Evolutionary conservation across 805 yeast genomes (phyloP).

Genomic region (Maudiozyma bulderi): DNA sequence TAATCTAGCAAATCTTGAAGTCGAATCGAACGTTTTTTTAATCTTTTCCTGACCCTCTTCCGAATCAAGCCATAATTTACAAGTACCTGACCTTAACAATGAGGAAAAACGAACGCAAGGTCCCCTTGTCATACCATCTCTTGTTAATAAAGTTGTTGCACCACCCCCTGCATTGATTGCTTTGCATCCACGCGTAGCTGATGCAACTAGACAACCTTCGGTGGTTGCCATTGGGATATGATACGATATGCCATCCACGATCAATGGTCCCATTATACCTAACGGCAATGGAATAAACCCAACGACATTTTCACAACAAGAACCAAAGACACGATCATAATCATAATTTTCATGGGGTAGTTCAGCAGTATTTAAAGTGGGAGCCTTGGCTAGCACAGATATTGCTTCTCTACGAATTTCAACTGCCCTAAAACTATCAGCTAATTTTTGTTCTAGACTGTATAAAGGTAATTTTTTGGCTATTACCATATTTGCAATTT

Average conservation of each 20-base stretch:
- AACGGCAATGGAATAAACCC: conserved; percentile 95
- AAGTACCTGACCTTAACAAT: conserved; percentile 81
- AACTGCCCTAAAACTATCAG: conserved; percentile 87
- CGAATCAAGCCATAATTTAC: conserved; percentile 91
- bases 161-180: conserved; percentile 98
- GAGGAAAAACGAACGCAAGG: conserved; percentile 90
- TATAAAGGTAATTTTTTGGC: conserved; percentile 80
- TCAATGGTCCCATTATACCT: conserved; percentile 95
- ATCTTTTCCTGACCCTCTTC: conserved; percentile 80
- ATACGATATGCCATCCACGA: conserved; percentile 78
- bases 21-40: conserved; percentile 87
- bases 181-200: conserved; percentile 98
- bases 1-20: conserved; percentile 93
- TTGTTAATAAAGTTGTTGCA: conserved; percentile 79
- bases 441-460: conserved; percentile 87
- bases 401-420: conserved; percentile 87
- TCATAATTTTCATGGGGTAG: conserved; percentile 81
- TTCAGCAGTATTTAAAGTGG: conserved; percentile 58
- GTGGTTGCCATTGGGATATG: conserved; percentile 99
- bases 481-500: conserved; percentile 60
- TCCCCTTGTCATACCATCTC: conserved; percentile 99
- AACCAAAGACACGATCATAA: conserved; percentile 93
- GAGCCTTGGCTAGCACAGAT: conserved; percentile 71
- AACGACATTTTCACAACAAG: conserved; percentile 97
- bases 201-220: conserved; percentile 97